Conservation (phyloP, 2,329 filamentous ascomycete species). For the Colletotrichum abscissum region DNA sequence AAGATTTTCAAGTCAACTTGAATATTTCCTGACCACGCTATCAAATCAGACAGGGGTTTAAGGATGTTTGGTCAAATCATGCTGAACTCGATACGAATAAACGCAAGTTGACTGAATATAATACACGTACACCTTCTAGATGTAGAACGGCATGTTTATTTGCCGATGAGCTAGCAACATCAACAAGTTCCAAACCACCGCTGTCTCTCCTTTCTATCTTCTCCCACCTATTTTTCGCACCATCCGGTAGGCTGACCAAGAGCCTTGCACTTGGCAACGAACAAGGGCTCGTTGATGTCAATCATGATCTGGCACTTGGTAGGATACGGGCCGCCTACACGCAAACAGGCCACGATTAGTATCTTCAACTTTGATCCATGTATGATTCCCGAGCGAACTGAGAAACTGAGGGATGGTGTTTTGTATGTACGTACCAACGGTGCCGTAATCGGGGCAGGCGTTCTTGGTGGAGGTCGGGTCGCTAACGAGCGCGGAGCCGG, state of each 20-base stretch:
- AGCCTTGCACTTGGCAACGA: constrained; percentile 8
- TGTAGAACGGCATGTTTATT: background rate
- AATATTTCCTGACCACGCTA: background rate
- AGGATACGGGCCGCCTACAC: constrained; percentile 1
- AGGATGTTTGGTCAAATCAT: background rate
- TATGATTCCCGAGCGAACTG: too few relatives aligned
- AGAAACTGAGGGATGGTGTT: too few relatives aligned
- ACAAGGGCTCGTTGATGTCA: constrained; percentile 14
- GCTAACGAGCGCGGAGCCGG: background rate
- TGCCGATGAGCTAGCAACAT: background rate
- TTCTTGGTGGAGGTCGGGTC: constrained; percentile 7
- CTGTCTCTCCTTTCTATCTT: too few relatives aligned
- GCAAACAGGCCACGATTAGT: background rate
- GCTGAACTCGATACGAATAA: background rate
- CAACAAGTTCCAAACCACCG: background rate
- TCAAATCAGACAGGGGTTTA: background rate
- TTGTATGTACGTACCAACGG: background rate
- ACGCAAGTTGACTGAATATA: background rate
- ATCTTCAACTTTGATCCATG: too few relatives aligned
- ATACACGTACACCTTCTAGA: background rate
- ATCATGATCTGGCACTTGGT: constrained; percentile 16
- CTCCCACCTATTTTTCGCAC: background rate
- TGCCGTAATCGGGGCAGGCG: constrained; percentile 9
- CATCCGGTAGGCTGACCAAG: constrained; percentile 3
- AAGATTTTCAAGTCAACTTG: background rate